Base-by-base conservation (phyloP, 2,329 filamentous ascomycete species). In the Talaromyces sp. region DNA sequence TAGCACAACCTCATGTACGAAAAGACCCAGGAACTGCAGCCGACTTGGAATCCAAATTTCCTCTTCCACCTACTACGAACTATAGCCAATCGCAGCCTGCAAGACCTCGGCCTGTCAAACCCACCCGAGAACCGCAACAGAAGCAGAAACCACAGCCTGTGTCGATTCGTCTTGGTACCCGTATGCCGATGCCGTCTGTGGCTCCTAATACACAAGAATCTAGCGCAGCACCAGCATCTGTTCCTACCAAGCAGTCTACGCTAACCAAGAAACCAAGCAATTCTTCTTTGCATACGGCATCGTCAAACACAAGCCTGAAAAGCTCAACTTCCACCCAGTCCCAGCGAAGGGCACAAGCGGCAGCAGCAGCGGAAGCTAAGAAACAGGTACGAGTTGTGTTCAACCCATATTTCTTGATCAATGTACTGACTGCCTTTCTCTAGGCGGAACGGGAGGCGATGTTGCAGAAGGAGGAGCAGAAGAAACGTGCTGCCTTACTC, bases 361-460 rank as follows among this genome's bases (percentile, higher is more conserved):
- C 52, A 52, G 64, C 63, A 50, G 59, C 90, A 57, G 91, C 90
- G 2, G 90, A 91, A 45, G 89, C 88, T 72, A 93, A 93, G 77
- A 94, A 96, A 75, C 89, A 88, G 71, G 81, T 81, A 73, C 67
- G 70, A 37, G 11, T 22, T 22, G 2, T 37, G 7, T 14, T 39
- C 11, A 24, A 24, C 2, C n/a, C 52, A 24, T 1, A 56, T 4
- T n/a, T 22, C n/a, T 56, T 11, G 24, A 39, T 56, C 19, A 37
- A 11, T 37, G 5, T 35, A 37, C 52, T 56, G 33, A 56, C 22
- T 31, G 13, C 37, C 45, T 31, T 14, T 58, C 27, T 64, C 5
- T 67, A 87, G 74, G 93, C 96, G 71, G 92, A 96, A 73, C 87
- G 88, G 57, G 91, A 93, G 68, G 87, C 87, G 14, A 88, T 93